These are phyloP conservation scores for Candida maris DNA, from an alignment of 805 yeast species.

Conservation along the genomic window DNA sequence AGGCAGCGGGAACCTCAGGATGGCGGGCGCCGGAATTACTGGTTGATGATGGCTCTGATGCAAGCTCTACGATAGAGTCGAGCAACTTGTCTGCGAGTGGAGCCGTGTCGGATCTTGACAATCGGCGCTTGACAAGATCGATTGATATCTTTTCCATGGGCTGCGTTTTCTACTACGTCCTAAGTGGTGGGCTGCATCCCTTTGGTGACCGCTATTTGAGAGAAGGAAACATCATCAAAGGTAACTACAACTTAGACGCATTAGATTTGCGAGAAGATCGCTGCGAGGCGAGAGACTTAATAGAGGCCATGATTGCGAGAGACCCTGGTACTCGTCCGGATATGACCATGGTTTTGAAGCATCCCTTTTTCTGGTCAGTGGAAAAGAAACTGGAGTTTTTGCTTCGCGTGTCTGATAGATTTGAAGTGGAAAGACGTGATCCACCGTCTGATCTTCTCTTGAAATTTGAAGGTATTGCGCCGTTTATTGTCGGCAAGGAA, in stretches of 20 bases:
- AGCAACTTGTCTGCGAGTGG: slow-evolving; percentile 2
- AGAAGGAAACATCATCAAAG: slow-evolving; percentile 82
- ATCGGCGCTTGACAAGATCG: slow-evolving; percentile 74
- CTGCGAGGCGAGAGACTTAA: slow-evolving; percentile 69
- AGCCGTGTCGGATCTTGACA: slow-evolving; percentile 10
- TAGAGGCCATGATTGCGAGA: slow-evolving; percentile 63
- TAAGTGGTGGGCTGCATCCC: slow-evolving; percentile 85
- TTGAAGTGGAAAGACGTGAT: slow-evolving; percentile 87
- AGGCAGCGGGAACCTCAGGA: slow-evolving; percentile 96
- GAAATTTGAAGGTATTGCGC: slow-evolving; percentile 67
- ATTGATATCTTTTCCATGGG: slow-evolving; percentile 94
- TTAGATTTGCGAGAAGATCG: slow-evolving; percentile 44
- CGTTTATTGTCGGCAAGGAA: slow-evolving; percentile 52
- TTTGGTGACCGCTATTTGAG: slow-evolving; percentile 89
- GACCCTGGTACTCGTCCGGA: slow-evolving; percentile 72
- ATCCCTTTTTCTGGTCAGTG: slow-evolving; percentile 84
- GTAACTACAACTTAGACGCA: slow-evolving; percentile 49
- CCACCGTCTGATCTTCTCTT: slow-evolving; percentile 53
- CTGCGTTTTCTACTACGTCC: slow-evolving; percentile 84
- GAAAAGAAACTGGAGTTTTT: slow-evolving; percentile 78
- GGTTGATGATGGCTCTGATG: slow-evolving; percentile 34
- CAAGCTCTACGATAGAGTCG: slow-evolving; percentile 14
- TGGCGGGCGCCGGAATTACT: slow-evolving; percentile 97
- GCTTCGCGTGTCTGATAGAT: slow-evolving; percentile 83
- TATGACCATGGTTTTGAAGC: slow-evolving; percentile 63